Percentiles rank a stretch among this genome's conserved stretches.
Conservation (phyloP, 2,329 filamentous ascomycete species). For the Oidium heveae region DNA sequence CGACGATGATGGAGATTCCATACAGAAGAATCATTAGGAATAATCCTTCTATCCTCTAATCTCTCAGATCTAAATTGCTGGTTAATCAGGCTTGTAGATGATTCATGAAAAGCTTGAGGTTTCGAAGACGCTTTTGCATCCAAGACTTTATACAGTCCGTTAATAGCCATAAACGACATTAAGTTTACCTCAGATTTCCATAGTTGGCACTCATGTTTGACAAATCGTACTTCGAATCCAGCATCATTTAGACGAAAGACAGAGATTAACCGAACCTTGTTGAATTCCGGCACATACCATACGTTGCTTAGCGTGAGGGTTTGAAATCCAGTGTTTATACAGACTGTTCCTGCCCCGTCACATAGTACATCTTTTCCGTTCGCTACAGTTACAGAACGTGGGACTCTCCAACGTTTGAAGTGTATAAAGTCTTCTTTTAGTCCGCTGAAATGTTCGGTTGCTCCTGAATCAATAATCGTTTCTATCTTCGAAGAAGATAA, state of each 20-base stretch:
- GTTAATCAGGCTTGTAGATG: too few species aligned
- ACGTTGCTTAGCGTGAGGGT: not conserved
- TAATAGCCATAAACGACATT: too few species aligned
- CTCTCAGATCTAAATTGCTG: too few species aligned
- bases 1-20: not conserved
- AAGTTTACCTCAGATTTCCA: too few species aligned
- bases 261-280: not conserved
- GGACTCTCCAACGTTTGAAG: not conserved
- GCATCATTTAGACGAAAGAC: not conserved
- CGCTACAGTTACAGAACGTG: not conserved
- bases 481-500: not conserved
- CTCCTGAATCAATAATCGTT: not conserved
- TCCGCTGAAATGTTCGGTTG: not conserved
- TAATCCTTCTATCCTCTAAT: not conserved
- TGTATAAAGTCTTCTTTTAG: not conserved
- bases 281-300: not conserved
- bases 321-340: not conserved
- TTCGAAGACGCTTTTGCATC: too few species aligned
- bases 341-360: not conserved
- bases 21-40: not conserved
- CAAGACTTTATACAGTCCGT: too few species aligned
- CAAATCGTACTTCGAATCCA: not conserved
- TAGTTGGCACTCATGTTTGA: too few species aligned
- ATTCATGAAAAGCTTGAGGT: too few species aligned
- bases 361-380: not conserved